A percentile compares a stretch with the other conserved stretches of the same genome.
Evolutionary conservation across 495 filamentous ascomycete species (phyloP).

Genomic region (Hypoxylon trugodes): DNA sequence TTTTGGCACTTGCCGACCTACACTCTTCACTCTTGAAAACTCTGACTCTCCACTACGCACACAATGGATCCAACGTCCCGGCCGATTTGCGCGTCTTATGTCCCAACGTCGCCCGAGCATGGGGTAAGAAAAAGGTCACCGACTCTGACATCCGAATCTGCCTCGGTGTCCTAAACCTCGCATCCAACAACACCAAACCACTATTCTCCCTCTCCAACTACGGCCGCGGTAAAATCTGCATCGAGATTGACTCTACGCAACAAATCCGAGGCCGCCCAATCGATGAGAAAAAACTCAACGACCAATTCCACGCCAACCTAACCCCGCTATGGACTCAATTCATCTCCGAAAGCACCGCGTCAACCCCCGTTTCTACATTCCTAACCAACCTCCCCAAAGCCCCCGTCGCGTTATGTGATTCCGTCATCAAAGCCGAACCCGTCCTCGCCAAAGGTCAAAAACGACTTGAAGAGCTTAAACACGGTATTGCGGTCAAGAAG

Average conservation of each 20-base stretch:
- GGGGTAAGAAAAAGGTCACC: conserved; percentile 67
- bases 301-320: conserved; percentile 60
- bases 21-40: conserved; percentile 66
- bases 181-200: conserved; percentile 22
- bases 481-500: conserved; percentile 56
- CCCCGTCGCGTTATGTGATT: conserved; percentile 58
- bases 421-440: conserved; percentile 53
- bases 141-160: conserved; percentile 66
- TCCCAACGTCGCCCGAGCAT: conserved; percentile 63
- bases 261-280: conserved; percentile 52
- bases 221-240: conserved; percentile 58
- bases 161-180: conserved; percentile 59
- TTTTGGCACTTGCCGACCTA: conserved; percentile 64
- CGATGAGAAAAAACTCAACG: conserved; percentile 64
- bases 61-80: conserved; percentile 68
- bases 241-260: conserved; percentile 48
- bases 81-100: conserved; percentile 65
- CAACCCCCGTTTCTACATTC: conserved; percentile 51
- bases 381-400: conserved; percentile 62
- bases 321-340: conserved; percentile 56
- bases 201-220: conserved; percentile 67
- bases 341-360: conserved; percentile 26
- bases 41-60: conserved; percentile 66
- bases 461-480: conserved; percentile 68
- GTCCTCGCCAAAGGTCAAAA: conserved; percentile 65